A percentile compares a stretch with the other conserved stretches of the same genome.
These are phyloP conservation scores for Aspergillus glaucus DNA, from an alignment of 2,329 filamentous ascomycete genomes.

Conservation along the genomic window DNA sequence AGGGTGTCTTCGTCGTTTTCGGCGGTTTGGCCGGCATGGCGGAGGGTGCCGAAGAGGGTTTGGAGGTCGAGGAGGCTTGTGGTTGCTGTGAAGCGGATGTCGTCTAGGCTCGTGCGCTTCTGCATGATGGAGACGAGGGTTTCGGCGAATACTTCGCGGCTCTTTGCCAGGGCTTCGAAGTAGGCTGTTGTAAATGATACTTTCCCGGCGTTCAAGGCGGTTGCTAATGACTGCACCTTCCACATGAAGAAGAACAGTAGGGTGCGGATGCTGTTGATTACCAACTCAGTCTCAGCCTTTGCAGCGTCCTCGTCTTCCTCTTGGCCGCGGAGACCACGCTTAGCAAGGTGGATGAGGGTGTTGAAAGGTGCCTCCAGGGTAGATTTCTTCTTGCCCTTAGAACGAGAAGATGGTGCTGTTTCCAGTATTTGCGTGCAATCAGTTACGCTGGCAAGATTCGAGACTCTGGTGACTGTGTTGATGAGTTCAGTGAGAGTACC, in stretches of 20 bases:
- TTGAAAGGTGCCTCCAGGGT: conserved; percentile 47
- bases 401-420: conserved; percentile 31
- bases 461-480: conserved; percentile 69
- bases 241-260: conserved; percentile 92
- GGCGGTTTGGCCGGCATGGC: conserved; percentile 41
- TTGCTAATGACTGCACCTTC: conserved; percentile 63
- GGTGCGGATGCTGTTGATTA: conserved; percentile 67
- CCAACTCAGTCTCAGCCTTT: conserved; percentile 71
- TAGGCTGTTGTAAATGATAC: conserved; percentile 56
- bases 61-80: conserved; percentile 76
- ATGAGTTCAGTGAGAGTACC: conserved; percentile 63
- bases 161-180: conserved; percentile 61
- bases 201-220: conserved; percentile 48
- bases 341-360: conserved; percentile 64
- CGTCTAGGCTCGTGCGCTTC: conserved; percentile 56
- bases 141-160: conserved; percentile 47
- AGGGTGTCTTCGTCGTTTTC: conserved; percentile 41
- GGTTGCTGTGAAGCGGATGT: conserved; percentile 68
- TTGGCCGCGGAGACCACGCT: conserved; percentile 60
- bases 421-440: conserved; percentile 74
- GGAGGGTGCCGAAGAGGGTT: conserved; percentile 69
- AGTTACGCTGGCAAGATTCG: conserved; percentile 71
- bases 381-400: conserved; percentile 36
- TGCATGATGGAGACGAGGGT: conserved; percentile 47
- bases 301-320: conserved; percentile 65